These are phyloP conservation scores for Poterioochromonas sp. DNA, from an alignment of 352 stramenopile species.

Conservation along the genomic window DNA sequence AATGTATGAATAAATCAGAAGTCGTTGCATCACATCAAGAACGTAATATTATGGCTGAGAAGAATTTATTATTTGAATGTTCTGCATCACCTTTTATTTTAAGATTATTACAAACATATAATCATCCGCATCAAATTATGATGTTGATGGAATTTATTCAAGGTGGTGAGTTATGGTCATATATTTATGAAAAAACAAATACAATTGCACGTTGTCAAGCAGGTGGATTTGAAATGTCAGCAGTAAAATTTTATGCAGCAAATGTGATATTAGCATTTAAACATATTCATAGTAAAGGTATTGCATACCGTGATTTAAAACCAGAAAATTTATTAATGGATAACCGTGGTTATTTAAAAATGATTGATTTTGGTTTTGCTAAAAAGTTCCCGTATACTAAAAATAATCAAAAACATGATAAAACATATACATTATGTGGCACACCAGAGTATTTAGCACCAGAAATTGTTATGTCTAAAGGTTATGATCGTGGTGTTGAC, in stretches of 20 bases:
- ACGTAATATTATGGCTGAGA: constrained; percentile 96
- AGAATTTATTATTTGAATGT: constrained; percentile 90
- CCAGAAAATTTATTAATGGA: constrained; percentile 69
- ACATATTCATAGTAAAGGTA: constrained; percentile 82
- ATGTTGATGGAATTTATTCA: constrained; percentile 98
- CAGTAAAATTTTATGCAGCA: constrained; percentile 79
- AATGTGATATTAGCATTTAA: constrained; percentile 86
- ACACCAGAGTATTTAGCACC: constrained; percentile 84
- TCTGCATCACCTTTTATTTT: constrained; percentile 95
- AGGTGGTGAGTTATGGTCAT: constrained; percentile 74
- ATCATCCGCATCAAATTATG: constrained; percentile 87
- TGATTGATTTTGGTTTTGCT: constrained; percentile 94
- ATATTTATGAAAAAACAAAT: constrained; percentile 36
- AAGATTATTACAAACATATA: constrained; percentile 86
- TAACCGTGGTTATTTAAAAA: constrained; percentile 86
- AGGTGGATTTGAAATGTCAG: constrained; percentile 58
- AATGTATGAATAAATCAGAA: constrained; percentile 89
- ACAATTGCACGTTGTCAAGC: constrained; percentile 53
- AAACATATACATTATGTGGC: constrained; percentile 73
- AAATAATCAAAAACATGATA: constrained; percentile 60
- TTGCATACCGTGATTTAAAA: constrained; percentile 84
- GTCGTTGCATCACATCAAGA: constrained; percentile 90
- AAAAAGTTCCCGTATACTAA: constrained; percentile 63
- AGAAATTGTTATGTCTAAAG: constrained; percentile 74
- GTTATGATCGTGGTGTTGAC: constrained; percentile 57